Evolutionary conservation across 2,329 filamentous ascomycete genomes (phyloP), one percentile per base, ranked within the genome.

Genomic region (Fonsecaea pugnacius): DNA sequence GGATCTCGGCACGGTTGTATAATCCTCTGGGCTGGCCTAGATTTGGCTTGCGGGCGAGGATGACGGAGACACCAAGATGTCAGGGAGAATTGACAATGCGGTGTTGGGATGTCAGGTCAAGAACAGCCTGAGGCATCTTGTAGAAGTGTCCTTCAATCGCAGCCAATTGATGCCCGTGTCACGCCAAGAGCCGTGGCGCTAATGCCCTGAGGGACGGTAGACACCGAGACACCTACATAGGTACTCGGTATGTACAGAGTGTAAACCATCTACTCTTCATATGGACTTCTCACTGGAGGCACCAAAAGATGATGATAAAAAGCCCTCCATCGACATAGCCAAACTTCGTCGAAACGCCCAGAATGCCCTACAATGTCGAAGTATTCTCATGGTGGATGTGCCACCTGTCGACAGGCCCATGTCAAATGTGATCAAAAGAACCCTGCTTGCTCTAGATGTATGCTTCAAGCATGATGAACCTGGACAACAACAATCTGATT

Each of bases 391-490:
- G n/a, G 46, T 40, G 58, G 58, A 16, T 60, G 58, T 43, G 12
- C 32, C 32, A 40, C 48, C 24, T 60, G 58, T 33, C 32, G 48
- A 35, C 40, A 27, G n/a, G 32, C 35, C 18, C 58, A 60, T 21
- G 32, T 53, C 18, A 60, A 60, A 18, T 60, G 58, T 40, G 58
- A 60, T 21, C 46, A 60, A 33, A 60, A 32, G 24, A n/a, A 32
- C n/a, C 58, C 58, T n/a, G 46, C 46, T 5, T 60, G 58, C 35
- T 60, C 58, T 24, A 53, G 58, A 60, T 60, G 58, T 60, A 53
- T 27, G 58, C 48, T 53, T 24, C 30, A 16, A 53, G n/a, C 18
- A 24, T 16, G 27, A 4, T n/a, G 7, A 35, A 38, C 14, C n/a
- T 38, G 16, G 38, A n/a, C 10, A 52, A 14, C 18, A 14, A 12